Base-by-base conservation (phyloP, 176 grass and related monocot genomes). In the Thalia dealbata region DNA sequence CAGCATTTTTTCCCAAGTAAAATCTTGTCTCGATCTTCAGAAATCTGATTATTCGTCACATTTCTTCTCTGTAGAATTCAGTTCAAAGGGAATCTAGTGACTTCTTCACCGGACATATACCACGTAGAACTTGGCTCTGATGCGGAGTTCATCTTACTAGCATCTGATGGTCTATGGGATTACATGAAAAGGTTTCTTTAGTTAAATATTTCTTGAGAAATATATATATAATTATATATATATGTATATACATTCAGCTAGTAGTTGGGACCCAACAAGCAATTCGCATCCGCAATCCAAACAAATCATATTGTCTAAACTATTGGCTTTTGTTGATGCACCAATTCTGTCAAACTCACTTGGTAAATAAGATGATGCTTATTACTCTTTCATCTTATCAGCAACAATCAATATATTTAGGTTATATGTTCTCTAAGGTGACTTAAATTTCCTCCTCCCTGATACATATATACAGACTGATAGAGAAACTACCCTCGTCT, bases 161-260 rank as follows among this genome's bases (percentile, higher is more conserved):
- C 87, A 74, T 86, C 90, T 12, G 95, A 97, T 86, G 95, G 95
- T 64, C 90, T 93, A 75, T 97, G 95, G 90, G 95, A 97, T 82
- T 93, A 91, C 67, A 91, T 93, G 67, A 93, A 97, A 92, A 93
- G 76, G 95, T 97, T 60, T 51, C 3, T 61, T 46, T 45, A 23
- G 9, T 18, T 23, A 10, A 68, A 44, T 18, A 32, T 13, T 44
- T 13, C n/a, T 58, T 61, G n/a, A 59, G 27, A 35, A 46, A 46
- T 12, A 48, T 62, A 46, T 22, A n/a, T n/a, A n/a, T n/a, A n/a
- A n/a, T n/a, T n/a, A 46, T 12, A 48, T 62, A 46, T 22, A n/a
- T n/a, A n/a, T n/a, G n/a, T n/a, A n/a, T n/a, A n/a, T n/a, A n/a
- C n/a, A 26, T 63, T 27, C 12, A 29, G 23, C 19, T 25, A 61